These are phyloP conservation scores for Epichloe amarillans DNA, from an alignment of 2,329 filamentous ascomycete genomes.

Conservation along the genomic window DNA sequence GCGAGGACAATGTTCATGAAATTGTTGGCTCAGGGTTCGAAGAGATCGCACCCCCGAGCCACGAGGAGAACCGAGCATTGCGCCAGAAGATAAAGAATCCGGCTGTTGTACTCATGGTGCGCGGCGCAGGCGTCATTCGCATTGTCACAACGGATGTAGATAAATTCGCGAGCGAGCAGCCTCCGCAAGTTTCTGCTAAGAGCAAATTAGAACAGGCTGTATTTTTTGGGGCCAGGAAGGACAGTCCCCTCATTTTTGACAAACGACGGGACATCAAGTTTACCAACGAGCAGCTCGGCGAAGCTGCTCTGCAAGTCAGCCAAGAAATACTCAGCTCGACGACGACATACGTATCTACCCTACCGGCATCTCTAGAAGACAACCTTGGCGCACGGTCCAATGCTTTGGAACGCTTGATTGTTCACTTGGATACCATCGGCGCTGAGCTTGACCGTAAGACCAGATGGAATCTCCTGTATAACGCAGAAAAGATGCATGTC, in stretches of 20 bases:
- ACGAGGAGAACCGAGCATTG: constrained; percentile 35
- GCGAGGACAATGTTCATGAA: constrained; percentile 48
- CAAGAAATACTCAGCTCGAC: constrained; percentile 68
- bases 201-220: constrained; percentile 89
- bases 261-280: constrained; percentile 55
- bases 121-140: constrained; percentile 48
- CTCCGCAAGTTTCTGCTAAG: constrained; percentile 61
- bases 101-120: constrained; percentile 46
- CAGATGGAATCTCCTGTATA: constrained; percentile 72
- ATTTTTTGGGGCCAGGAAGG: constrained; percentile 77
- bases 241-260: constrained; percentile 80
- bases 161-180: constrained; percentile 43
- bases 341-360: constrained; percentile 58
- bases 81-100: constrained; percentile 48
- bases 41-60: constrained; percentile 30
- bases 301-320: constrained; percentile 68
- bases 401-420: constrained; percentile 63
- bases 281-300: constrained; percentile 53
- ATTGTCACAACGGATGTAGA: constrained; percentile 45
- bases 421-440: constrained; percentile 54
- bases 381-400: constrained; percentile 62
- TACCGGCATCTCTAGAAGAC: constrained; percentile 65
- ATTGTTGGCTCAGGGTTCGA: constrained; percentile 52
- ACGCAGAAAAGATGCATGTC: constrained; percentile 81
- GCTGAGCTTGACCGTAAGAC: constrained; percentile 52